Percentiles rank a stretch among this genome's conserved stretches.
Conservation (phyloP, 2,329 filamentous ascomycete genomes). For the Lojkania enalia region DNA sequence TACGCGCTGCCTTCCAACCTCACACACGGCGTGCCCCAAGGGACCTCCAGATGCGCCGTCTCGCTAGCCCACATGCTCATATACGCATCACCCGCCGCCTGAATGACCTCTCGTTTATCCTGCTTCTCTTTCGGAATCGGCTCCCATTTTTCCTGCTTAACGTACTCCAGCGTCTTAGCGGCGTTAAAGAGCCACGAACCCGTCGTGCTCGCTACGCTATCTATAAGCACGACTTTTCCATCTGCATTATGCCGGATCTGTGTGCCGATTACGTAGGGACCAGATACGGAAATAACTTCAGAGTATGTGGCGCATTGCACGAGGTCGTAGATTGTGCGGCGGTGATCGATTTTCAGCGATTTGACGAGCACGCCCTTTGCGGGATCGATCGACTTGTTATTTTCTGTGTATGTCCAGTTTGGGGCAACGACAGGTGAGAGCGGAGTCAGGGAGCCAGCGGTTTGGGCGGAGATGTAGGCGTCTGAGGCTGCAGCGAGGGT, state of each 20-base stretch:
- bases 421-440: neutral
- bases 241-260: slow-evolving; percentile 20
- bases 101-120: slow-evolving; percentile 17
- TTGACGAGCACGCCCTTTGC: slow-evolving; percentile 15
- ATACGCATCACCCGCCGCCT: slow-evolving; percentile 26
- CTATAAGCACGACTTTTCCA: slow-evolving; percentile 15
- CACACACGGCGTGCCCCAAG: slow-evolving; percentile 27
- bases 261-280: slow-evolving; percentile 22
- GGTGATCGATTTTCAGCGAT: slow-evolving; percentile 22
- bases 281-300: slow-evolving; percentile 18
- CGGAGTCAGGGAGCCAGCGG: neutral
- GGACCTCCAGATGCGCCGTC: slow-evolving; percentile 18
- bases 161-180: slow-evolving; percentile 24
- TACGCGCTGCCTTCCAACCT: slow-evolving; percentile 25
- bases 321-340: slow-evolving; percentile 25
- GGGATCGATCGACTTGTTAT: slow-evolving; percentile 4
- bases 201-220: slow-evolving; percentile 21
- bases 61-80: slow-evolving; percentile 26
- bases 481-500: slow-evolving; percentile 2
- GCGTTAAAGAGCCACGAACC: slow-evolving; percentile 27
- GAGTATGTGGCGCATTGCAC: slow-evolving; percentile 27
- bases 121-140: slow-evolving; percentile 13
- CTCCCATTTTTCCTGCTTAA: slow-evolving; percentile 18
- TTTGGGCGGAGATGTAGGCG: slow-evolving; percentile 8
- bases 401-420: slow-evolving; percentile 9